Evolutionary conservation across 192 early-diverging fungal genomes (phyloP).

Genomic region (Endogone sp.): DNA sequence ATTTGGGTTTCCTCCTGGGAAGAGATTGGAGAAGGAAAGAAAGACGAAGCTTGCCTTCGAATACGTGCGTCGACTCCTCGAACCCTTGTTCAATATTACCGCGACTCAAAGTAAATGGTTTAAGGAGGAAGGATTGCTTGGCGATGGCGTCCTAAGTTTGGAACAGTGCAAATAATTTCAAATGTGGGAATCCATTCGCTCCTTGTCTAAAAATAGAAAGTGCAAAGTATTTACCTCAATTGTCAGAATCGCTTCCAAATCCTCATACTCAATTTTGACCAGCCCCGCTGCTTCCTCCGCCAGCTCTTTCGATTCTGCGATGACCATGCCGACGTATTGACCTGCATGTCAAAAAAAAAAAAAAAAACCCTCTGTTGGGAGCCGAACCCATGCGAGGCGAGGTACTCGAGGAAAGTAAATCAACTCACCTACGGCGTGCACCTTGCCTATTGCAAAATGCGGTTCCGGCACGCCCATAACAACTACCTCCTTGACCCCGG

Average conservation of each 20-base stretch:
- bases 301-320: conserved; percentile 61
- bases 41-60: background rate
- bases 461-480: conserved; percentile 20
- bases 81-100: background rate
- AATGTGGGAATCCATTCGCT: too few species aligned
- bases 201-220: too few species aligned
- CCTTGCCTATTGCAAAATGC: conserved; percentile 22
- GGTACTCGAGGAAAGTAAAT: background rate
- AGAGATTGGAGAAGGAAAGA: too few species aligned
- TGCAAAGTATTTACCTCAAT: conserved; percentile 59
- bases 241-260: conserved; percentile 64
- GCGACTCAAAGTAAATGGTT: background rate
- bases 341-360: conserved; percentile 20
- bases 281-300: conserved; percentile 66
- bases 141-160: conserved; percentile 1
- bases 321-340: conserved; percentile 76
- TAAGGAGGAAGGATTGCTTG: background rate
- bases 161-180: background rate
- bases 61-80: background rate
- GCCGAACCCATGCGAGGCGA: too few species aligned
- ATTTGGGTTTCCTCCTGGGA: too few species aligned
- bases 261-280: conserved; percentile 73
- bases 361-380: too few species aligned
- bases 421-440: conserved; percentile 47
- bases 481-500: conserved; percentile 73